These are phyloP conservation scores for Yamadazyma trypodendri DNA, from an alignment of 1,139 yeast species.

Conservation along the genomic window DNA sequence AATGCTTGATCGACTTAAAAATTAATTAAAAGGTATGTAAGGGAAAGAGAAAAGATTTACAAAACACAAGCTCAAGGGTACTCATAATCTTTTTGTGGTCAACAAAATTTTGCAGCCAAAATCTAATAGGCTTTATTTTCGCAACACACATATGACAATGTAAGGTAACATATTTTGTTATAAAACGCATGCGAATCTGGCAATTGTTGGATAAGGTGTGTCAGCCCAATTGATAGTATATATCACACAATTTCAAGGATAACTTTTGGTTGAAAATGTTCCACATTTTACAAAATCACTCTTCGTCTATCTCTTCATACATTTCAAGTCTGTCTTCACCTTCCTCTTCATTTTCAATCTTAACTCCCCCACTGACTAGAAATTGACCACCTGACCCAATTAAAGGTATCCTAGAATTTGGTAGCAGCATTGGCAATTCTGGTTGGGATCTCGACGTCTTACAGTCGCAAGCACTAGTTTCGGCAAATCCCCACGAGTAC, in stretches of 20 bases:
- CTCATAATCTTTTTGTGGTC: no score
- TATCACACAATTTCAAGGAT: no score
- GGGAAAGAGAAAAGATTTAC: no score
- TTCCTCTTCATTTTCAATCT: constrained; percentile 59
- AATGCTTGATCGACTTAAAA: no score
- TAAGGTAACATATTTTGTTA: no score
- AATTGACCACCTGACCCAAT: constrained; percentile 97
- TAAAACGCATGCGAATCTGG: no score
- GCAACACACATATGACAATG: no score
- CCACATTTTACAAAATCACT: constrained; percentile 1
- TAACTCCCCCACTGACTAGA: constrained; percentile 79
- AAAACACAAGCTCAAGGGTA: no score
- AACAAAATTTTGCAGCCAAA: neutral
- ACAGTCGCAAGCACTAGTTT: constrained; percentile 93
- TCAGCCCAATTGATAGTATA: no score
- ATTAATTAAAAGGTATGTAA: no score
- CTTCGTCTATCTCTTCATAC: constrained; percentile 42
- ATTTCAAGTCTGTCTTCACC: constrained; percentile 59
- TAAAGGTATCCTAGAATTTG: constrained; percentile 64
- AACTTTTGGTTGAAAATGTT: neutral
- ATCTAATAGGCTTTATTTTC: no score
- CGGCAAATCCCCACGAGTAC: constrained; percentile 98
- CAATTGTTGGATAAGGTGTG: no score
- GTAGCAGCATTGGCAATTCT: constrained; percentile 93
- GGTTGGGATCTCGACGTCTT: constrained; percentile 83